Evolutionary conservation across 257 asterid genomes (phyloP).

Genomic region (Solanum pimpinellifolium): DNA sequence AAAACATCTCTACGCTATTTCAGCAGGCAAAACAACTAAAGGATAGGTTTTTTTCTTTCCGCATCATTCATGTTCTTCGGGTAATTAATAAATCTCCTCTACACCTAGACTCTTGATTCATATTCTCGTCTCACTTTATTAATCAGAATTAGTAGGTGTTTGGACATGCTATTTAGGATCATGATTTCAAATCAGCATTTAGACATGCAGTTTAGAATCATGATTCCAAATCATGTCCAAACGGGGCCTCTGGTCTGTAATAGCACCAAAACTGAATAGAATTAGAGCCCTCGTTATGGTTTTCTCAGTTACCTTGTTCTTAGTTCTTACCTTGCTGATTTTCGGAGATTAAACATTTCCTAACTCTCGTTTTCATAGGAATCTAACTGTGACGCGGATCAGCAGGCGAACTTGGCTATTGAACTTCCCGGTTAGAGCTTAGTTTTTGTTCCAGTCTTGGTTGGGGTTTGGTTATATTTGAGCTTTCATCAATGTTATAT

Average conservation of each 20-base stretch:
- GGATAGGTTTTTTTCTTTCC: conserved; percentile 58
- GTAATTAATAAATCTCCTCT: conserved; percentile 21
- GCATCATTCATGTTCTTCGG: conserved; percentile 63
- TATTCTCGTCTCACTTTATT: neutral
- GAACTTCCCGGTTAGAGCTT: conserved; percentile 60
- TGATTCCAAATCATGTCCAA: neutral
- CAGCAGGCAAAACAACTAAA: conserved; percentile 69
- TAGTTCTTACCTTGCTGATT: neutral
- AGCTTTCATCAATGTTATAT: neutral
- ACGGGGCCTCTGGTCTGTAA: neutral
- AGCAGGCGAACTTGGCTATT: conserved; percentile 81
- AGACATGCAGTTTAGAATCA: neutral
- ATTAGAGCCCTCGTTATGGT: neutral
- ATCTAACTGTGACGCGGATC: conserved; percentile 83
- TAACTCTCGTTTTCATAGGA: conserved; percentile 23
- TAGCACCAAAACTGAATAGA: neutral
- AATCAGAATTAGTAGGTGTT: neutral
- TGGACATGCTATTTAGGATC: neutral
- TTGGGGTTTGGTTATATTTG: neutral
- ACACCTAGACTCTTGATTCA: neutral
- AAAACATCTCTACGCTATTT: conserved; percentile 44
- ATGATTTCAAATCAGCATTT: neutral
- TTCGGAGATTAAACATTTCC: neutral
- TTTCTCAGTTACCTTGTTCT: neutral
- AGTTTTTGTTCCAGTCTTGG: neutral